Conservation (phyloP, 2,329 filamentous ascomycete genomes). For the Alternaria ethzedia region DNA sequence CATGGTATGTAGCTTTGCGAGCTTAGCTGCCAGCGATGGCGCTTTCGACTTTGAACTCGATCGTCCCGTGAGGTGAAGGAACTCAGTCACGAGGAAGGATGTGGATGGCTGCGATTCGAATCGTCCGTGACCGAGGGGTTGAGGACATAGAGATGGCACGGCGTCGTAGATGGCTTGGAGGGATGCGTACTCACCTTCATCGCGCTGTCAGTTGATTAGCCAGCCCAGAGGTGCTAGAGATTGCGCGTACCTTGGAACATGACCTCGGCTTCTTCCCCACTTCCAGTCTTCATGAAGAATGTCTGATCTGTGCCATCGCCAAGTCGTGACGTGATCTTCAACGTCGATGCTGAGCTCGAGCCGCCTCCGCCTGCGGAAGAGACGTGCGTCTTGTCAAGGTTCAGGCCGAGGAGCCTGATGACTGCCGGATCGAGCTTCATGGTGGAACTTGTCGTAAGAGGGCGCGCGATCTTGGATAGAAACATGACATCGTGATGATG, state of each 20-base stretch:
- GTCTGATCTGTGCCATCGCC: conserved; percentile 58
- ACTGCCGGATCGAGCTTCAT: conserved; percentile 69
- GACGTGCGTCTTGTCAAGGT: conserved; percentile 62
- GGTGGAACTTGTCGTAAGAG: background rate
- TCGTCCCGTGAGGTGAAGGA: conserved; percentile 64
- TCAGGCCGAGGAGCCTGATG: conserved; percentile 64
- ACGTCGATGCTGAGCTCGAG: conserved; percentile 68
- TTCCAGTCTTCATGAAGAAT: conserved; percentile 77
- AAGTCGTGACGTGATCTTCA: conserved; percentile 60
- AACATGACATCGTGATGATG: background rate
- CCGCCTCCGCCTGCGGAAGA: conserved; percentile 69
- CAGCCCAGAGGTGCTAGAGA: background rate
- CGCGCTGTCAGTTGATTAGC: conserved; percentile 13
- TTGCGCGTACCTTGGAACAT: conserved; percentile 70
- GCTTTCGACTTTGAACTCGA: conserved; percentile 31
- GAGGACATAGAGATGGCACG: conserved; percentile 78
- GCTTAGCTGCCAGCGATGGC: conserved; percentile 71
- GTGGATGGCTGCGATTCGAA: conserved; percentile 57
- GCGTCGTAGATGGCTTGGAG: conserved; percentile 78
- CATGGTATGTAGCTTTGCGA: conserved; percentile 79
- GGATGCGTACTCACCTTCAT: conserved; percentile 78
- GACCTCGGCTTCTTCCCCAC: conserved; percentile 62
- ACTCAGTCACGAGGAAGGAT: conserved; percentile 74
- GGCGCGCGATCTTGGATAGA: background rate
- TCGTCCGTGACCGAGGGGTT: conserved; percentile 73